Evolutionary conservation across 1,139 yeast species (phyloP).

Genomic region (Blastobotrys raffinosifermentans): DNA sequence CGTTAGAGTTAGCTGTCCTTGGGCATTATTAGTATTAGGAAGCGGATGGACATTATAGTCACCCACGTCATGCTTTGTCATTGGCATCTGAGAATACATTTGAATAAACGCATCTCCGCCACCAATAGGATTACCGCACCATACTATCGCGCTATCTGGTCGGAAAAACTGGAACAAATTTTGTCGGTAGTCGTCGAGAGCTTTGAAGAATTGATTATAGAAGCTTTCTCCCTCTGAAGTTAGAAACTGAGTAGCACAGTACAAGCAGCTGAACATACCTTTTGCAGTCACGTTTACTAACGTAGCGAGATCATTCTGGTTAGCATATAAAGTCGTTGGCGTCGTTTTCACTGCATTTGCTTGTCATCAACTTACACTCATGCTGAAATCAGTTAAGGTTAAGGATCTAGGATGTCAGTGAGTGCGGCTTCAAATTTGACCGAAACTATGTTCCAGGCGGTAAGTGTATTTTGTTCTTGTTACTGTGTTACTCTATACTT

Average conservation of each 20-base stretch:
- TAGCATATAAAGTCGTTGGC: too few relatives aligned
- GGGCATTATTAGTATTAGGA: constrained; percentile 20
- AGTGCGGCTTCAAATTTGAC: too few relatives aligned
- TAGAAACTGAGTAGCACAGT: not conserved
- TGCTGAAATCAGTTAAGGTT: too few relatives aligned
- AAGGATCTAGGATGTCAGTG: too few relatives aligned
- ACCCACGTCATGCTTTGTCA: constrained; percentile 28
- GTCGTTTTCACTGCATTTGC: too few relatives aligned
- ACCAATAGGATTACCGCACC: constrained; percentile 37
- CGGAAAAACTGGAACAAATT: constrained; percentile 23
- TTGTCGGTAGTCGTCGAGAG: constrained; percentile 24
- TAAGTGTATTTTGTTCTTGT: too few relatives aligned
- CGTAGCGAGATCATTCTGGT: not conserved
- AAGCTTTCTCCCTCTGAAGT: constrained; percentile 17
- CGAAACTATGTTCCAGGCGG: too few relatives aligned
- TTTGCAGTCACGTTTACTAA: constrained; percentile 7
- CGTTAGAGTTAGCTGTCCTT: constrained; percentile 21
- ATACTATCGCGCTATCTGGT: constrained; percentile 31
- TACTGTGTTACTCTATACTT: too few relatives aligned
- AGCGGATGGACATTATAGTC: constrained; percentile 34
- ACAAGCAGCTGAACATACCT: constrained; percentile 8
- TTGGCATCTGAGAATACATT: constrained; percentile 30
- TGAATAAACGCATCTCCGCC: constrained; percentile 32
- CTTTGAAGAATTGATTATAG: constrained; percentile 25
- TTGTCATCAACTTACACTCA: too few relatives aligned